A percentile compares a stretch with the other conserved stretches of the same genome.
These are phyloP conservation scores for Aspergillus ibericus DNA, from an alignment of 2,329 filamentous ascomycete species.

Conservation along the genomic window DNA sequence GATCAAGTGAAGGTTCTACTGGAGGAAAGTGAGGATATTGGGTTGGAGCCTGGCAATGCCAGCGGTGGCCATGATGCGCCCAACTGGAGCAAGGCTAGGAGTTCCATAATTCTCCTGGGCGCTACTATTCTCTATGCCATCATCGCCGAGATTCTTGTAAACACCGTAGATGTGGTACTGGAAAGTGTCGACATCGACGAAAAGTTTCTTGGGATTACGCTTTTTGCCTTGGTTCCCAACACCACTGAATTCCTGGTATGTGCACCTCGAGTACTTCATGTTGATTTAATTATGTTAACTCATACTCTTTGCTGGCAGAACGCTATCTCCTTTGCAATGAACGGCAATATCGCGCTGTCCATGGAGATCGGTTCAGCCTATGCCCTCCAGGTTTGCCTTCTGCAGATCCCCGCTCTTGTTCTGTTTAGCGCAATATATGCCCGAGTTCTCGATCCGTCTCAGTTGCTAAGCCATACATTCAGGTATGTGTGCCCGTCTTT, in stretches of 20 bases:
- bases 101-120: conserved; percentile 79
- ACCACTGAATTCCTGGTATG: conserved; percentile 94
- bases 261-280: conserved; percentile 12
- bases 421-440: conserved; percentile 81
- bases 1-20: conserved; percentile 37
- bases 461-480: conserved; percentile 55
- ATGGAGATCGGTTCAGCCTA: conserved; percentile 99
- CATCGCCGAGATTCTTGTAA: conserved; percentile 94
- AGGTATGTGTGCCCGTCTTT: conserved; percentile 43
- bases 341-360: conserved; percentile 95
- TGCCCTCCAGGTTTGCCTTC: conserved; percentile 88
- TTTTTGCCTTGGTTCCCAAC: conserved; percentile 96
- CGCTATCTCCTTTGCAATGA: conserved; percentile 99
- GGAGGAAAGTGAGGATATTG: conserved; percentile 52
- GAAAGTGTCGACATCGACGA: conserved; percentile 89
- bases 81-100: conserved; percentile 94
- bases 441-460: conserved; percentile 53
- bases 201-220: conserved; percentile 93
- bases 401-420: conserved; percentile 91
- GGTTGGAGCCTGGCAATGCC: conserved; percentile 44
- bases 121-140: conserved; percentile 93
- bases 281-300: neutral
- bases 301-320: conserved; percentile 58
- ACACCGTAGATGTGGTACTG: conserved; percentile 95
- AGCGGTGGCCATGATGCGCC: conserved; percentile 91